Conservation (phyloP, 495 filamentous ascomycete species). For the Penicillium daleae region DNA sequence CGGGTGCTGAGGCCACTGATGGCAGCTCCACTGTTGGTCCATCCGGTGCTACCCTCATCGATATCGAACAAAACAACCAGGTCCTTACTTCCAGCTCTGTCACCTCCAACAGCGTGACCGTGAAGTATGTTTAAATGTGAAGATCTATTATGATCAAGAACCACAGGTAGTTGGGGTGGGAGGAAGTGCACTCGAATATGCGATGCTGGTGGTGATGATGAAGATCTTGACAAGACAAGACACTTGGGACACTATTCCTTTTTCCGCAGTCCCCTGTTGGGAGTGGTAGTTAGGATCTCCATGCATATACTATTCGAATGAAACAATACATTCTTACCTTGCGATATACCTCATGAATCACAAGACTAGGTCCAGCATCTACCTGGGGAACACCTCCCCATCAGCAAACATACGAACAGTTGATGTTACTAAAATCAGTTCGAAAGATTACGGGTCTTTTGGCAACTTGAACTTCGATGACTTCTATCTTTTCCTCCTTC, state of each 20-base stretch:
- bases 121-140: conserved; percentile 22
- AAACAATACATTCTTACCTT: not conserved
- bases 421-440: not conserved
- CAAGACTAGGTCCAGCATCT: no score
- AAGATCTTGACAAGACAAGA: no score
- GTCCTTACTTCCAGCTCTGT: conserved; percentile 48
- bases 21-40: conserved; percentile 33
- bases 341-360: no score
- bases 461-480: no score
- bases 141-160: not conserved
- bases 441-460: no score
- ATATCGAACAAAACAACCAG: conserved; percentile 48
- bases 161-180: not conserved
- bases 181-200: not conserved
- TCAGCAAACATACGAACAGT: no score
- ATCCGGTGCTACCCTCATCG: conserved; percentile 46
- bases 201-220: not conserved
- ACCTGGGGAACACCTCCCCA: no score
- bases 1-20: conserved; percentile 34
- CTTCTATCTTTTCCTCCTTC: no score
- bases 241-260: not conserved
- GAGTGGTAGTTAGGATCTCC: not conserved
- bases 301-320: not conserved
- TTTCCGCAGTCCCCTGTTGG: not conserved
- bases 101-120: conserved; percentile 27